A percentile compares a stretch with the other conserved stretches of the same genome.
These are phyloP conservation scores for Pseudonitzschia delicatissima DNA, from an alignment of 108 stramenopile genomes.

Conservation along the genomic window DNA sequence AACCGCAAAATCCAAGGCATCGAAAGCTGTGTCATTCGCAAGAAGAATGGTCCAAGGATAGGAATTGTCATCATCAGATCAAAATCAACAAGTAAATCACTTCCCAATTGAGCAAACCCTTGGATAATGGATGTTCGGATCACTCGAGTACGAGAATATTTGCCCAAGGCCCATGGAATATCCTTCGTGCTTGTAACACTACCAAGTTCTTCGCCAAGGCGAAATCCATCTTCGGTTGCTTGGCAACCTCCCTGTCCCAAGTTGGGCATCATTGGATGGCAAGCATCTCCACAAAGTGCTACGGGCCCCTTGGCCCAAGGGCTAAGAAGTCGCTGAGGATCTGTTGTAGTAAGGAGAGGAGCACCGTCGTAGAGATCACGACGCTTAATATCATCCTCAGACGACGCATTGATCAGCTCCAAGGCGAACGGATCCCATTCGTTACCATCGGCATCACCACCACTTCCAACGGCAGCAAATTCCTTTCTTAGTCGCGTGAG, in stretches of 20 bases:
- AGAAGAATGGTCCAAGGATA: conserved; percentile 88
- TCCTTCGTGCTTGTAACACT: conserved; percentile 72
- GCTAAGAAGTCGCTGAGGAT: conserved; percentile 54
- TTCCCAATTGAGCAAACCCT: conserved; percentile 84
- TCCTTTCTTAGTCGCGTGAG: conserved; percentile 80
- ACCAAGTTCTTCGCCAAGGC: conserved; percentile 87
- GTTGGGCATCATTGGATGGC: conserved; percentile 95
- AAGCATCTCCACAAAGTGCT: conserved; percentile 93
- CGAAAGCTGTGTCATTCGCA: conserved; percentile 85
- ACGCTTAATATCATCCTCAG: conserved; percentile 94
- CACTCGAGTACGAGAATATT: conserved; percentile 70
- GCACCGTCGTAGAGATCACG: conserved; percentile 96
- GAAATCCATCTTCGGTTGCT: conserved; percentile 94
- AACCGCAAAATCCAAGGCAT: conserved; percentile 90
- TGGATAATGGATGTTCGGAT: conserved; percentile 85
- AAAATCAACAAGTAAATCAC: conserved; percentile 89
- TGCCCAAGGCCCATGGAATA: conserved; percentile 58
- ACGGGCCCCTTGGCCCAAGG: conserved; percentile 90
- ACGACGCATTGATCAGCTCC: conserved; percentile 86
- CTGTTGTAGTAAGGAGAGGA: conserved; percentile 67
- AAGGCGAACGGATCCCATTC: conserved; percentile 90
- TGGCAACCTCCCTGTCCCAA: conserved; percentile 96
- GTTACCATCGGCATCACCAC: conserved; percentile 81
- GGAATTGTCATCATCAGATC: conserved; percentile 94
- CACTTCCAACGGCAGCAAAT: conserved; percentile 56